Evolutionary conservation across 2,329 filamentous ascomycete species (phyloP), one percentile per base, ranked within the genome.

Genomic region (Pleurostoma richardsiae): DNA sequence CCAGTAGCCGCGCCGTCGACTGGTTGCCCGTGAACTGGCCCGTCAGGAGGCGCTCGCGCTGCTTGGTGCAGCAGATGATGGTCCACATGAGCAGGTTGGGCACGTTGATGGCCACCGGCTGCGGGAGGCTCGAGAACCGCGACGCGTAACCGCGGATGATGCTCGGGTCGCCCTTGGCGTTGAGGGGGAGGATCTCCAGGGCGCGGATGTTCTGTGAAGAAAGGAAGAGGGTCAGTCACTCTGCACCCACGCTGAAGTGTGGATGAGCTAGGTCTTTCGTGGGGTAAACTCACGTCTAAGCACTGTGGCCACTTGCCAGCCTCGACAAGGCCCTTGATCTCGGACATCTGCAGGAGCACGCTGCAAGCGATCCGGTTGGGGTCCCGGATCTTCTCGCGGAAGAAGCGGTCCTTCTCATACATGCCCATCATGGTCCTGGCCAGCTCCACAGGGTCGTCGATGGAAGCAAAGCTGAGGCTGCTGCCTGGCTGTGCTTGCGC

Each of bases 21-120:
- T 83, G 82, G 65, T 86, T 85, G 52, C 81, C 85, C 56, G 86
- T 90, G 65, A 86, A 96, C 56, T 85, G 80, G 29, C 85, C 83
- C 49, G 75, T 78, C 47, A 79, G 77, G 41, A 95, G 76, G 51
- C 83, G 73, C 56, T 87, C 84, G 52, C 88, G 81, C 67, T 96
- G 86, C 47, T 83, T 80, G 43, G 86, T 85, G 67, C 91, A 95
- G 69, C 88, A 90, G 39, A 86, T 79, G 55, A 99, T 89, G 43
- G 90, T 90, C 94, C 94, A 97, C 71, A 96, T 86, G 52, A 99
- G 79, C 52, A 97, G 76, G 65, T 92, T 90, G 19, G 92, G 92
- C 57, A 96, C 84, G 59, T 94, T 95, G 62, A 89, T 85, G 3
- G 91, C 86, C 39, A 99, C 87, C 6, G 90, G 82, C 55, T 89